Evolutionary conservation across 257 asterid species (phyloP).

Genomic region (Petunia secreta): DNA sequence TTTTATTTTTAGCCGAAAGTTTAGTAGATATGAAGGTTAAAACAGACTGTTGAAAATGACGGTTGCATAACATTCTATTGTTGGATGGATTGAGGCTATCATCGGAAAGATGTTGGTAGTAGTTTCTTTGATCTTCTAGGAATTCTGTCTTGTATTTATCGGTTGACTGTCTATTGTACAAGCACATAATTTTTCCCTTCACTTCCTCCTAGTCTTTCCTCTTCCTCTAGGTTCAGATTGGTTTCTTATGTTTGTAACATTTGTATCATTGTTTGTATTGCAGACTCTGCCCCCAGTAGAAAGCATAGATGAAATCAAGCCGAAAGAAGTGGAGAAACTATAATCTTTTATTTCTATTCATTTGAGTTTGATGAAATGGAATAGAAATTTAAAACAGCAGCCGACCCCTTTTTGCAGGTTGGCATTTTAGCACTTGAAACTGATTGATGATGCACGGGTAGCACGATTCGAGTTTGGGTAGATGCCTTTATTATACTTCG

Average conservation of each 20-base stretch:
- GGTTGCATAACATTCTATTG: background rate
- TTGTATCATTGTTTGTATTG: constrained; percentile 18
- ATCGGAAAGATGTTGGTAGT: background rate
- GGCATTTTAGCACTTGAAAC: constrained; percentile 3
- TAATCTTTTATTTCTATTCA: constrained; percentile 1
- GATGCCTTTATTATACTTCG: background rate
- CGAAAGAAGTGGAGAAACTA: constrained; percentile 37
- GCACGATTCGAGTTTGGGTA: background rate
- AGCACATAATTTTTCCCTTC: background rate
- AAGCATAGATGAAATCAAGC: constrained; percentile 27
- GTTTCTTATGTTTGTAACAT: background rate
- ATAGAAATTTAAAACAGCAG: background rate
- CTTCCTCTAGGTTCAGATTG: background rate
- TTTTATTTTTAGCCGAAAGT: background rate
- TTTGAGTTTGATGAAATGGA: background rate
- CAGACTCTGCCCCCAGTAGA: constrained; percentile 50
- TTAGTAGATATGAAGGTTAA: background rate
- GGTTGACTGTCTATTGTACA: background rate
- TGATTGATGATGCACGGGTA: background rate
- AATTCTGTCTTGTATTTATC: background rate
- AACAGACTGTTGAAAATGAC: background rate
- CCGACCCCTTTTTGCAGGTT: background rate
- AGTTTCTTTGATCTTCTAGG: background rate
- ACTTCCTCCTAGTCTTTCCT: background rate
- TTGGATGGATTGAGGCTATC: background rate